Evolutionary conservation across 768 basidiomycete species (phyloP), one percentile per base, ranked within the genome.

Genomic region (Porpolomopsis calyptriformis): DNA sequence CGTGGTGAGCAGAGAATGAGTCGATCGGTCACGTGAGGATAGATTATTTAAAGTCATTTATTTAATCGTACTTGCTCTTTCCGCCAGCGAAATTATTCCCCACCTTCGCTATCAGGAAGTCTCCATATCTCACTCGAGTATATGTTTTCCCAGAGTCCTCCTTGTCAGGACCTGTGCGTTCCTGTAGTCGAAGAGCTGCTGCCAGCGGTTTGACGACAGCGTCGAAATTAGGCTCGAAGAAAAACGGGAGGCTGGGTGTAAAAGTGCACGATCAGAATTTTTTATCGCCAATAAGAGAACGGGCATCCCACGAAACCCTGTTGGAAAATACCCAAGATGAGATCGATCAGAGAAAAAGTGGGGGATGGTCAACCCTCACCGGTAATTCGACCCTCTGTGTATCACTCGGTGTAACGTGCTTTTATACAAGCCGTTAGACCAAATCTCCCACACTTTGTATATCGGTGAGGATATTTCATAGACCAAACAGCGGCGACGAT

Each of bases 171-270:
- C 7, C 43, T 18, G 52, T 48, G 38, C 53, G 49, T 31, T 59
- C 48, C 46, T 67, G 68, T 8, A 73, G 54, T 26, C 80, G 73
- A 22, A 71, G 55, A 0, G 78, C 80, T 4, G 80, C 79, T 3
- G 69, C 66, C 4, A 93, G 64, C 1, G 89, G 85, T 51, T 70
- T 62, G 39, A 96, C 66, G 1, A 66, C 47, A 0, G 90, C 85
- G 49, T 80, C 68, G 55, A 88, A 90, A 47, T 86, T 88, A 0
- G 92, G 91, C 60, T 94, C 92, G 52, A 86, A 94, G 71, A 96
- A 96, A 66, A 94, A 94, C 0, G 92, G 92, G 16, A 93, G 73
- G 7, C 86, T 89, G 25, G 11, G 20, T 19, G 18, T 6, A 47
- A 5, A 38, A 20, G 35, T 24, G 14, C 14, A 45, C 33, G 10